Base-by-base conservation (phyloP, 177 flowering plant species). In the Vitis hybrid region DNA sequence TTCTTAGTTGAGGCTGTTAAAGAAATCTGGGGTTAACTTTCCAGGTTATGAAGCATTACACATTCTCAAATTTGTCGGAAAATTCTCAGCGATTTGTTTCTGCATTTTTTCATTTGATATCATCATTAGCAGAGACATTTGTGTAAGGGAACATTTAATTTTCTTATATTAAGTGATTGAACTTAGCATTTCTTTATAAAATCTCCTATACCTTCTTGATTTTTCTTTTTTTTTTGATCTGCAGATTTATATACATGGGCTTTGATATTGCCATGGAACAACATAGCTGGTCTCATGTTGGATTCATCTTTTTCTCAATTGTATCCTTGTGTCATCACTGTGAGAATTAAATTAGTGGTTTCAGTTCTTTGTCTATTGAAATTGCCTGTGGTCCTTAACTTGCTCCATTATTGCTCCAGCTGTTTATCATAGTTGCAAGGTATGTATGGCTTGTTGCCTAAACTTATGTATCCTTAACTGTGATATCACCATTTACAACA, bases 201-300 rank as follows among this genome's bases (percentile, higher is more conserved):
- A 30, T 56, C 45, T 14, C 66, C 56, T 51, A 30, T 10, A 15
- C 12, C 51, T 15, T 52, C 23, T 64, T 63, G 12, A 52, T 34
- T 57, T 65, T n/a, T 18, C 18, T n/a, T 56, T 51, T 56, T 68
- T 62, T 30, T 74, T 69, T 66, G 30, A 54, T 59, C 51, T 80
- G 81, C 90, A 96, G 99, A 67, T 96, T 96, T 69, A 96, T 96
- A 77, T 96, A 96, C 84, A 96, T 96, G 99, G 98, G 99, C 55
- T 91, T 96, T 79, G 98, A 93, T 82, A 96, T 96, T 80, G 98
- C 92, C 69, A 96, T 96, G 97, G 99, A 96, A 78, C 81, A 91
- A 70, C 99, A 96, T 79, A 96, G 98, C 82, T 93, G 98, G 99
- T 93, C 99, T 10, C 99, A 96, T 72, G 78, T 92, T 72, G 99